A percentile compares a stretch with the other conserved stretches of the same genome.
These are phyloP conservation scores for Neurospora intermedia DNA, from an alignment of 495 filamentous ascomycete species.

Conservation along the genomic window DNA sequence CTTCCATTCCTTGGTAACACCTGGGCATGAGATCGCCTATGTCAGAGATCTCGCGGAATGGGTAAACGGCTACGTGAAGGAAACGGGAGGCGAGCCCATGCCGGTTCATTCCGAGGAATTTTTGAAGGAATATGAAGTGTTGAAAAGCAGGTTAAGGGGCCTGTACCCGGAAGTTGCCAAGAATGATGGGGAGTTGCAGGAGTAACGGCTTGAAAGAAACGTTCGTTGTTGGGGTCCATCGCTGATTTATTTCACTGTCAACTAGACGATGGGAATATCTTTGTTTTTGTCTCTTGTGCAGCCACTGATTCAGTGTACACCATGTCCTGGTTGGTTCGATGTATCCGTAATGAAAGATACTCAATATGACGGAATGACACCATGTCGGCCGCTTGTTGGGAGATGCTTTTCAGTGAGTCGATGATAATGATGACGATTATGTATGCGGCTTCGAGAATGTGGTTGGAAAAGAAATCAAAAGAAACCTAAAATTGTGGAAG, in stretches of 20 bases:
- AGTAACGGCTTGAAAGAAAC: neutral
- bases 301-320: neutral
- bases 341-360: neutral
- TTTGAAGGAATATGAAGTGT: constrained; percentile 12
- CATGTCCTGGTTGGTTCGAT: neutral
- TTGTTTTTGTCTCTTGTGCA: neutral
- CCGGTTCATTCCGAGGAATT: constrained; percentile 37
- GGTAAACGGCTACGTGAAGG: constrained; percentile 35
- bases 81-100: constrained; percentile 23
- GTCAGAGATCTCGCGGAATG: constrained; percentile 43
- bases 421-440: neutral
- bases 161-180: constrained; percentile 1
- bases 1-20: constrained; percentile 42
- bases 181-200: neutral
- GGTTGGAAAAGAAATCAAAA: neutral
- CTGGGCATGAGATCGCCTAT: constrained; percentile 40
- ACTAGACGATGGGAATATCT: neutral
- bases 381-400: neutral
- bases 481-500: too few relatives aligned
- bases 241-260: neutral
- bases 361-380: neutral
- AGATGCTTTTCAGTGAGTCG: neutral
- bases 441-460: neutral
- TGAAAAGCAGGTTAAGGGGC: constrained; percentile 7
- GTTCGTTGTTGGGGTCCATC: neutral